Evolutionary conservation across 306 rosid genomes (phyloP).

Genomic region (Adenanthera pavonina): DNA sequence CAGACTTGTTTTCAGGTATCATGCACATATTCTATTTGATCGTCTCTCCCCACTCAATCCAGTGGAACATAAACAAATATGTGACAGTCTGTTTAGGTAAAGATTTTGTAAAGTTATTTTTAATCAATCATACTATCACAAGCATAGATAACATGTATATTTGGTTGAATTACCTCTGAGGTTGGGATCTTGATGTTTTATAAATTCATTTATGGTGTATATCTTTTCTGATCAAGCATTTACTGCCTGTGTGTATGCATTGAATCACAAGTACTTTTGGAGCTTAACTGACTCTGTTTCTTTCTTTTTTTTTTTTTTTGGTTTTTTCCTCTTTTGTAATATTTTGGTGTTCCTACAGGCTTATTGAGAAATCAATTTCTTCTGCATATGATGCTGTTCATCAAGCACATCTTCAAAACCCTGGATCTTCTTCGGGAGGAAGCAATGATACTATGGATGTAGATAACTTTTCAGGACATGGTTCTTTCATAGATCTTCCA

Average conservation of each 20-base stretch:
- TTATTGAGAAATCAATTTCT: constrained; percentile 76
- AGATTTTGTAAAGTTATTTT: constrained; percentile 14
- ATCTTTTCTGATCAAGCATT: not conserved
- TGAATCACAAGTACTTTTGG: not conserved
- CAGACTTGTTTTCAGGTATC: constrained; percentile 70
- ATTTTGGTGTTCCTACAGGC: constrained; percentile 61
- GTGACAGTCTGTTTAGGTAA: constrained; percentile 90
- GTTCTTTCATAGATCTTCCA: constrained; percentile 70
- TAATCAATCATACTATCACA: not conserved
- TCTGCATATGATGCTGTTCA: constrained; percentile 67
- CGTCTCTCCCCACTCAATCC: constrained; percentile 85
- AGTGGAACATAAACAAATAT: constrained; percentile 86
- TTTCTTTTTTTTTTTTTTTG: not conserved
- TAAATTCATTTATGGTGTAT: constrained; percentile 15
- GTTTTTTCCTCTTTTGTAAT: constrained; percentile 35
- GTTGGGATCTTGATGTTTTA: constrained; percentile 18
- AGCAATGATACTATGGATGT: constrained; percentile 55
- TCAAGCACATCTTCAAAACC: constrained; percentile 57
- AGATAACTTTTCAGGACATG: constrained; percentile 45
- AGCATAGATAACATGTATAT: not conserved
- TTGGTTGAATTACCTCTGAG: constrained; percentile 21
- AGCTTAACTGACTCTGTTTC: constrained; percentile 25
- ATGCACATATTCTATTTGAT: constrained; percentile 77
- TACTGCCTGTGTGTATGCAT: constrained; percentile 2
- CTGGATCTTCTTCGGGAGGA: constrained; percentile 62